Conservation (phyloP, 805 yeast genomes). For the Metschnikowia henanensis region DNA sequence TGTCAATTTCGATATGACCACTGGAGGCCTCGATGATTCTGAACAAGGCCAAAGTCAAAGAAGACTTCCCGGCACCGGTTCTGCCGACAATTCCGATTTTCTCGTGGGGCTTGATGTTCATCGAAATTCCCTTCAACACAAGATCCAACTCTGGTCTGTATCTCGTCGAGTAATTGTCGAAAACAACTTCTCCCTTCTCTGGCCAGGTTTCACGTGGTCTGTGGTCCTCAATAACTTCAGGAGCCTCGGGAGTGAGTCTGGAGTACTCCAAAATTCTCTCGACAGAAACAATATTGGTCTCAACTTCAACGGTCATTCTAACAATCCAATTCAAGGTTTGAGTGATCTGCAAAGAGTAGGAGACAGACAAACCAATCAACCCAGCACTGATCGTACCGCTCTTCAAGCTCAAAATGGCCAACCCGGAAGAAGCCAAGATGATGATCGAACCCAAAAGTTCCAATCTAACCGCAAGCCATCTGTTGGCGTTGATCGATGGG, state of each 20-base stretch:
- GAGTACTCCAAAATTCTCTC: constrained; percentile 93
- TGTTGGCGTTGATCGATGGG: constrained; percentile 88
- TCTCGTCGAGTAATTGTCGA: constrained; percentile 39
- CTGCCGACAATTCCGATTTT: constrained; percentile 47
- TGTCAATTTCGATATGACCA: constrained; percentile 39
- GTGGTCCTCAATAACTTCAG: constrained; percentile 57
- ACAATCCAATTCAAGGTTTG: constrained; percentile 97
- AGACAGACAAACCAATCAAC: constrained; percentile 88
- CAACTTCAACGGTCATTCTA: constrained; percentile 98
- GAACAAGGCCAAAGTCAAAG: constrained; percentile 44
- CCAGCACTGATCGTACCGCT: constrained; percentile 82
- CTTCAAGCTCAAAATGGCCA: constrained; percentile 69
- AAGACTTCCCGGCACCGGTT: constrained; percentile 48
- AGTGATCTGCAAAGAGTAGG: constrained; percentile 91
- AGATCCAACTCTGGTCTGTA: constrained; percentile 47
- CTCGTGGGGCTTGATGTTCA: constrained; percentile 37
- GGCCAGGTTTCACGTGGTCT: constrained; percentile 57
- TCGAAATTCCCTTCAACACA: constrained; percentile 40
- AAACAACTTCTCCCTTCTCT: constrained; percentile 34
- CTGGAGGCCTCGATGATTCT: constrained; percentile 41
- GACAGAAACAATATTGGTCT: constrained; percentile 94
- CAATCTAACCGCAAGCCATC: constrained; percentile 96
- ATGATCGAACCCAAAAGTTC: constrained; percentile 90
- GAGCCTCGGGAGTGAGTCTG: constrained; percentile 80
- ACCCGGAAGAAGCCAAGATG: constrained; percentile 81